phyloP scores from a whole-genome alignment of 345 rosid species.

The Melaleuca alternifolia region DNA sequence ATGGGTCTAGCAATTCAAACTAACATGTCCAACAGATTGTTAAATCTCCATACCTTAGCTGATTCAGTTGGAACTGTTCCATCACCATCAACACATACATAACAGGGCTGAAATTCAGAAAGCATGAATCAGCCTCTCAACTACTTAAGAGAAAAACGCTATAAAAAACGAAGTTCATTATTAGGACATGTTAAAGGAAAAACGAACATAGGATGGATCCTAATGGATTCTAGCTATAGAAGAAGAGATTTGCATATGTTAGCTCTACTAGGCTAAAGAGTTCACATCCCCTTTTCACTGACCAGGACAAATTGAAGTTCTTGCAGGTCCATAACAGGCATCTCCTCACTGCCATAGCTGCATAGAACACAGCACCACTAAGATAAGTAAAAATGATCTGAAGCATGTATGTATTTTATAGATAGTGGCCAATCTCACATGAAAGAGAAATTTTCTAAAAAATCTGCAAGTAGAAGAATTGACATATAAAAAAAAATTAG shows the following conservation, averaged over 20 bases:
- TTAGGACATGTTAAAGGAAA: not conserved
- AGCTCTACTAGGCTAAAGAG: not conserved
- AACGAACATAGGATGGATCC: not conserved
- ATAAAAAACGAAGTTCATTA: not conserved
- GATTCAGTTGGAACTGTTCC: constrained; percentile 95
- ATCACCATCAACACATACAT: constrained; percentile 82
- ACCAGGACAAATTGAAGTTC: constrained; percentile 59
- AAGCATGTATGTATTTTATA: not conserved
- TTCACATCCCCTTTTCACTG: not conserved
- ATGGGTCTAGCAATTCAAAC: not conserved
- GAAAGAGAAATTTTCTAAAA: not conserved
- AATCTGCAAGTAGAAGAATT: not conserved
- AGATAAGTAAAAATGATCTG: not conserved
- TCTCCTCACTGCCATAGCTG: constrained; percentile 84
- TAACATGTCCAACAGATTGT: not conserved
- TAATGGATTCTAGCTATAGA: not conserved
- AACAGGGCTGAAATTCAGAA: constrained; percentile 55
- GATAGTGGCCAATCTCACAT: not conserved
- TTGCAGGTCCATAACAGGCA: constrained; percentile 57
- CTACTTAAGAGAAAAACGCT: not conserved
- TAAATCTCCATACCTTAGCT: constrained; percentile 49
- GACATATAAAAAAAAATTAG: not conserved
- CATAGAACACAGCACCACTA: constrained; percentile 5
- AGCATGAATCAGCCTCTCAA: not conserved
- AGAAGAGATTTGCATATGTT: not conserved